Conservation (phyloP, 805 yeast species). For the Saturnispora hagleri region DNA sequence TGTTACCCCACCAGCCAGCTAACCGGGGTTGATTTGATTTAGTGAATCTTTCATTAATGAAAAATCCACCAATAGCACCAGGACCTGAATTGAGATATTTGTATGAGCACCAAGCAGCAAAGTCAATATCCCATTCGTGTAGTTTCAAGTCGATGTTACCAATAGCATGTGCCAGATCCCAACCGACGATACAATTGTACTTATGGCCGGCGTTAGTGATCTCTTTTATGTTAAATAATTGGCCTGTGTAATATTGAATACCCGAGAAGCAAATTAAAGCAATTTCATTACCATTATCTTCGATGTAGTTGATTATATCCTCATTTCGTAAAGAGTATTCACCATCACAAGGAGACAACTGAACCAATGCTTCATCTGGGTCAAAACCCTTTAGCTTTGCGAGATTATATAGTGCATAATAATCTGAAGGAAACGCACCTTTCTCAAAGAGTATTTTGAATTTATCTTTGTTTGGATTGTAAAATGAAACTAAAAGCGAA, state of each 20-base stretch:
- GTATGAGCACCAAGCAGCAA: slow-evolving; percentile 93
- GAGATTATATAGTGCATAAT: slow-evolving; percentile 73
- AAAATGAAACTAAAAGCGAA: slow-evolving; percentile 62
- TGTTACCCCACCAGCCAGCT: slow-evolving; percentile 98
- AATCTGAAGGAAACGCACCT: slow-evolving; percentile 89
- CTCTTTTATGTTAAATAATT: slow-evolving; percentile 61
- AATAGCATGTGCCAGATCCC: slow-evolving; percentile 94
- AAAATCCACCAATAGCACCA: slow-evolving; percentile 85
- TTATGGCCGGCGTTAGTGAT: slow-evolving; percentile 59
- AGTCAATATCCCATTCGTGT: slow-evolving; percentile 88
- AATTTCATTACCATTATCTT: slow-evolving; percentile 46
- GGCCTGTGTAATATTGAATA: slow-evolving; percentile 89
- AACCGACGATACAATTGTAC: slow-evolving; percentile 56
- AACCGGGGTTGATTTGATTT: slow-evolving; percentile 47
- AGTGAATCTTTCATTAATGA: slow-evolving; percentile 47
- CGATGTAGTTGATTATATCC: slow-evolving; percentile 50
- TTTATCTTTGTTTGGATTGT: slow-evolving; percentile 50
- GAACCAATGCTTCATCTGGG: slow-evolving; percentile 50
- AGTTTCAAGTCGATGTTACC: slow-evolving; percentile 73
- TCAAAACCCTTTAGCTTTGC: slow-evolving; percentile 49
- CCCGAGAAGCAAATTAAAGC: slow-evolving; percentile 81
- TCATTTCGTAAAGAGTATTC: slow-evolving; percentile 51
- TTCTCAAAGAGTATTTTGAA: slow-evolving; percentile 74
- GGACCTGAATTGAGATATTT: slow-evolving; percentile 90
- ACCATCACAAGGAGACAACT: slow-evolving; percentile 50